Evolutionary conservation across 257 asterid species (phyloP).

Genomic region (Penstemon eatonii): DNA sequence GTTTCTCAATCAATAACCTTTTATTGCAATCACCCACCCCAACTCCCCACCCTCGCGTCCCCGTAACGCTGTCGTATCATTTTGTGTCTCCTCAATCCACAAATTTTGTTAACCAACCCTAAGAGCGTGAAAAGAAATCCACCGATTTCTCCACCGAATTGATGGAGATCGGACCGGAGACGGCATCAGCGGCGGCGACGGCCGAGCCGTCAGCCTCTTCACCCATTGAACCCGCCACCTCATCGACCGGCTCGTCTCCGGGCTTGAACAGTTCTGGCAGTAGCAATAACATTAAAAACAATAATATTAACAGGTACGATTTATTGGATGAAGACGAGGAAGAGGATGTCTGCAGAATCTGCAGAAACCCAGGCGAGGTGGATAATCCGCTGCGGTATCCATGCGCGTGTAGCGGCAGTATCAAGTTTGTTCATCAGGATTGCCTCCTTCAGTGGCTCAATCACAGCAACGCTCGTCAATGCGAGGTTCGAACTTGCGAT

Average conservation of each 20-base stretch:
- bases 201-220: slow-evolving; percentile 36
- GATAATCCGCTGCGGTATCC: slow-evolving; percentile 91
- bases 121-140: slow-evolving; percentile 40
- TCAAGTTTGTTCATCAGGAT: slow-evolving; percentile 93
- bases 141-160: slow-evolving; percentile 40
- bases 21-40: slow-evolving; percentile 14
- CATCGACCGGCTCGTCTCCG: slow-evolving; percentile 49
- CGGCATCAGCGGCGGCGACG: slow-evolving; percentile 40
- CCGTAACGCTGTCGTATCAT: not conserved
- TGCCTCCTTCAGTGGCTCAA: slow-evolving; percentile 99
- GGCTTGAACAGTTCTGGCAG: slow-evolving; percentile 31
- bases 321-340: slow-evolving; percentile 84
- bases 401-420: slow-evolving; percentile 98
- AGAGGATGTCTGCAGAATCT: slow-evolving; percentile 98
- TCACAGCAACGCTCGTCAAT: slow-evolving; percentile 96
- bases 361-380: slow-evolving; percentile 89
- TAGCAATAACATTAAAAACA: slow-evolving; percentile 25
- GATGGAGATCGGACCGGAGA: slow-evolving; percentile 90
- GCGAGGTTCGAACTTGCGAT: slow-evolving; percentile 66
- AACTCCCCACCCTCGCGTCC: not conserved
- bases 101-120: slow-evolving; percentile 41
- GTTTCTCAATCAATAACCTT: slow-evolving; percentile 14
- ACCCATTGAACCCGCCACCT: slow-evolving; percentile 38
- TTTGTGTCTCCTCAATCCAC: slow-evolving; percentile 5
- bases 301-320: slow-evolving; percentile 41